Base-by-base conservation (phyloP, 805 yeast genomes). In the Yarrowia sp. region DNA sequence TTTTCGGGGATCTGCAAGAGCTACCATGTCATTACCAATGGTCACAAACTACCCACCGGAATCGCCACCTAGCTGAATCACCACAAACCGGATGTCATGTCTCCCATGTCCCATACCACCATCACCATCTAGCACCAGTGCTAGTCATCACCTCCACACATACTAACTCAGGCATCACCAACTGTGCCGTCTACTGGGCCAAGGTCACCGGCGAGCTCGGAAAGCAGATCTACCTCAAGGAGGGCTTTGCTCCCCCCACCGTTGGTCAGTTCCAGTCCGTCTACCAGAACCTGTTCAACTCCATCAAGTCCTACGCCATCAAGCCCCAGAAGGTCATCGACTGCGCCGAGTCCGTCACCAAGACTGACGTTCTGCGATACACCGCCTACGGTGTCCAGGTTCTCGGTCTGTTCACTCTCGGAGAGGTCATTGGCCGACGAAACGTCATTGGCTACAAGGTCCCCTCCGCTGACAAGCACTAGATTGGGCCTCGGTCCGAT, bases 361-460 rank as follows among this genome's bases (percentile, higher is more conserved):
- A 83, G 76, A 86, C 83, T 70, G 81, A 82, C 73, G 81, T 79
- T 69, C 77, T 85, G 71, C 86, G 84, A 78, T 89, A 83, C 76
- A 87, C 88, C 71, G 87, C 92, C 42, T 86, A 85, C 78, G 86
- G 86, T 70, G 79, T 92, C 71, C 99, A 95, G 80, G 79, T 93
- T 65, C 81, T 90, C 70, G 99, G 98, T 69, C 83, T 92, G 76
- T 95, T 92, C 79, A 86, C 98, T 32, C 82, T 93, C 53, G 99
- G 99, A 76, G 99, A 95, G 83, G 86, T 92, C 71, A 83, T 95
- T 74, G 99, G 99, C 74, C 91, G 98, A 83, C 89, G 98, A 83
- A 86, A 89, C 74, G 72, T 95, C 67, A 89, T 92, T 74, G 97
- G 98, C 71, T 93, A 95, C 83, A 48, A 61, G 47, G 57, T 47